phyloP scores from a whole-genome alignment of 2,329 filamentous ascomycete species.

The Arachnomyces sp. region DNA sequence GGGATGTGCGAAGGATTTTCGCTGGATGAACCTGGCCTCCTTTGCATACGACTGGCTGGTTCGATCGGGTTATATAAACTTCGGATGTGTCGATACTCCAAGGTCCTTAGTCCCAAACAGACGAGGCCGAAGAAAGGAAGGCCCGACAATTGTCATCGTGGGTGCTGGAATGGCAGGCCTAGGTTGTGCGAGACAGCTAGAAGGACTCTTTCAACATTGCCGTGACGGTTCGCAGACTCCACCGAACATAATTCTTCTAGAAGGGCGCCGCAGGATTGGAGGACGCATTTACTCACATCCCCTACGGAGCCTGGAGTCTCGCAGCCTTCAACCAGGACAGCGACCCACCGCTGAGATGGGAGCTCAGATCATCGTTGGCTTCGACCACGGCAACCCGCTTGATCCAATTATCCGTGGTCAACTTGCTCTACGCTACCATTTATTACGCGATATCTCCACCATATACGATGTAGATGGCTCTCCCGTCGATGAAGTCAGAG shows the following conservation, averaged over 20 bases:
- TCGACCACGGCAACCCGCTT: constrained; percentile 88
- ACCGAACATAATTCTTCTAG: constrained; percentile 71
- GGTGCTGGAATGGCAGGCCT: constrained; percentile 93
- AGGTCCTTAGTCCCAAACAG: constrained; percentile 32
- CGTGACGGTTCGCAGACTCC: constrained; percentile 58
- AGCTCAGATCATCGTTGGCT: constrained; percentile 96
- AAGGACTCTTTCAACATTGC: constrained; percentile 77
- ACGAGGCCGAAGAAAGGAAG: constrained; percentile 40
- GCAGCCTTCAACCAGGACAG: constrained; percentile 46
- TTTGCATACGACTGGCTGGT: constrained; percentile 90
- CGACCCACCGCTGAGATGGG: constrained; percentile 88
- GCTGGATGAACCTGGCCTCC: constrained; percentile 83
- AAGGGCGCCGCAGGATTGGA: constrained; percentile 79
- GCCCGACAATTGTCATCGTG: constrained; percentile 74
- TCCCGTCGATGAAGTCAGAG: constrained; percentile 67
- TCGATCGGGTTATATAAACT: constrained; percentile 91
- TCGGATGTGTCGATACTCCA: constrained; percentile 76
- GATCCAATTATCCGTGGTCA: constrained; percentile 88
- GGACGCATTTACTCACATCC: constrained; percentile 87
- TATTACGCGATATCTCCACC: constrained; percentile 70
- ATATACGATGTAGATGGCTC: constrained; percentile 66
- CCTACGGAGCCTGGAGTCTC: constrained; percentile 51
- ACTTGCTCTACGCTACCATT: constrained; percentile 76
- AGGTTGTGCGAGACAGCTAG: constrained; percentile 83
- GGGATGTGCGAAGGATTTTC: constrained; percentile 77